Evolutionary conservation across 768 basidiomycete species (phyloP), one percentile per base, ranked within the genome.

Genomic region (Tricholoma bakamatsutake): DNA sequence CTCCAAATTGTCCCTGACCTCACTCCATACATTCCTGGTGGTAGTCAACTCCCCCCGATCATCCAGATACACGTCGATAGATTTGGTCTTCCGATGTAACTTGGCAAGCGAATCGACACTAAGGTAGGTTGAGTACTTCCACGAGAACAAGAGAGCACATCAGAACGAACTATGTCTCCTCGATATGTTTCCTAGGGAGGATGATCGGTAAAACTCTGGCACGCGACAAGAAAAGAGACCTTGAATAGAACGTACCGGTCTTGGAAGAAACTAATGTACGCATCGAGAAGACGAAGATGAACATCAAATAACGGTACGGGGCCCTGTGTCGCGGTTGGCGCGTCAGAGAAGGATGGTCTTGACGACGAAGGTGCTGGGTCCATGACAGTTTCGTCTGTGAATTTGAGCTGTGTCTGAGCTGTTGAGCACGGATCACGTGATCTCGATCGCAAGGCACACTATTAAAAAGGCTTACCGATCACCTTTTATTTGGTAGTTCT

Each of bases 1-100:
- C 65, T 93, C 91, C 24, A 93, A 72, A 63, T 87, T 93, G 65
- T 96, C 93, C 39, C 89, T 76, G 10, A 93, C 79, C 69, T 97
- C 93, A 17, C 72, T 71, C 93, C 93, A 97, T 18, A 84, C 91
- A 55, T 76, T 78, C 54, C 92, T 78, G 18, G 84, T 76, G 9
- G 85, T 83, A 59, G 71, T 83, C 52, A 81, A 67, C 55, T 89
- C 83, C 37, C 77, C 73, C 50, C 84, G 86, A 64, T 90, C 88
- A 62, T 94, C 90, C 31, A 93, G 68, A 55, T 73, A 80, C 35
- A 75, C 67, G 72, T 97, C 93, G 30, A 85, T 77, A 28, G 83
- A 76, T 67, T 81, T 86, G 57, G 81, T 79, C 67, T 83, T 88
- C 54, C 80, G 77, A 74, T 92, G 86, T 34, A 97, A 71, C 64